Evolutionary conservation across 352 stramenopile genomes (phyloP).

Genomic region (Globisporangium cystogenes): DNA sequence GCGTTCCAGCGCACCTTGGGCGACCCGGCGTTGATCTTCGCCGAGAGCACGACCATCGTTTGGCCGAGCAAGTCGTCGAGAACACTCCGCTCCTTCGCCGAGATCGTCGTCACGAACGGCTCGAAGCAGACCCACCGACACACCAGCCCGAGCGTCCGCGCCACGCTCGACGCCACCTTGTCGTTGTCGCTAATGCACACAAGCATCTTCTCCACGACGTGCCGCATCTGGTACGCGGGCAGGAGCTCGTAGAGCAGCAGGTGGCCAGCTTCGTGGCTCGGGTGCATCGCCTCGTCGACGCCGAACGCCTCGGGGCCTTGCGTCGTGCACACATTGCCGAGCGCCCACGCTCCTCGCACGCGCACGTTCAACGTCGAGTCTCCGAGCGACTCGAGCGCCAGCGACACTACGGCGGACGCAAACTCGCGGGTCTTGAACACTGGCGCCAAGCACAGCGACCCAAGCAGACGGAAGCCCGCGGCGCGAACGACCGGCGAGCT

Average conservation of each 20-base stretch:
- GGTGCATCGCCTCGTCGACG: neutral
- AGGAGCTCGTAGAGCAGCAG: slow-evolving; percentile 64
- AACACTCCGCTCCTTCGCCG: slow-evolving; percentile 18
- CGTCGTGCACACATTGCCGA: slow-evolving; percentile 85
- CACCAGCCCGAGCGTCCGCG: slow-evolving; percentile 71
- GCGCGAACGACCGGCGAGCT: slow-evolving; percentile 77
- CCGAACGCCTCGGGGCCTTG: slow-evolving; percentile 47
- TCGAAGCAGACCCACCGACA: slow-evolving; percentile 77
- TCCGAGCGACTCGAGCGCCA: slow-evolving; percentile 56
- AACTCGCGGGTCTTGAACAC: slow-evolving; percentile 75
- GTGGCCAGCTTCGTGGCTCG: slow-evolving; percentile 5
- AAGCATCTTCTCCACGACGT: slow-evolving; percentile 83
- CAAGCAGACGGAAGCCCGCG: slow-evolving; percentile 70
- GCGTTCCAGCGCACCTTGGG: slow-evolving; percentile 87
- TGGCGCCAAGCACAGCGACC: slow-evolving; percentile 64
- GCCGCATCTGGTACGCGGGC: slow-evolving; percentile 46
- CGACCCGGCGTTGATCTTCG: slow-evolving; percentile 74
- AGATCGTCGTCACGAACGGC: slow-evolving; percentile 37
- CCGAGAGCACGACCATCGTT: slow-evolving; percentile 61
- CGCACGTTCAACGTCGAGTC: slow-evolving; percentile 85
- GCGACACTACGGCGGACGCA: slow-evolving; percentile 46
- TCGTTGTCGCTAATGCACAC: slow-evolving; percentile 83
- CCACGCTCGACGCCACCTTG: slow-evolving; percentile 85
- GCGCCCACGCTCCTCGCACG: slow-evolving; percentile 73
- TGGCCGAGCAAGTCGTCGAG: slow-evolving; percentile 59